Conservation (phyloP, 495 filamentous ascomycete genomes). For the Saxispiralis lemnorum region DNA sequence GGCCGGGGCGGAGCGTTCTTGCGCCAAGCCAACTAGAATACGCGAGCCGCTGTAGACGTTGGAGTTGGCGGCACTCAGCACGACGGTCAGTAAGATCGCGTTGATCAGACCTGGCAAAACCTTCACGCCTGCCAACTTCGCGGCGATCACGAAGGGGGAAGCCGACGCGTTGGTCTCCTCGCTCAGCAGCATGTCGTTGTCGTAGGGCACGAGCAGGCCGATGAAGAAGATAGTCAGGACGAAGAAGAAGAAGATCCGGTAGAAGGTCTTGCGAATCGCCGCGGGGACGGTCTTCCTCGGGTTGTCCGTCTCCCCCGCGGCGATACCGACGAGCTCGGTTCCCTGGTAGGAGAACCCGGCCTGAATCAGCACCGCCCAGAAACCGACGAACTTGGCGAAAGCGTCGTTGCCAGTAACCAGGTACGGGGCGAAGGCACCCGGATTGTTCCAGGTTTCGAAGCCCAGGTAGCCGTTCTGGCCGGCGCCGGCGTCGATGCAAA, state of each 20-base stretch:
- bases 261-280: conserved; percentile 67
- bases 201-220: conserved; percentile 34
- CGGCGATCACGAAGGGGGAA: conserved; percentile 48
- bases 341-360: conserved; percentile 33
- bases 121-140: conserved; percentile 42
- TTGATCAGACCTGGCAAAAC: conserved; percentile 60
- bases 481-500: conserved; percentile 32
- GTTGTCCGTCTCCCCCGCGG: conserved; percentile 63
- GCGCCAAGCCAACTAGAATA: conserved; percentile 53
- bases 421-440: conserved; percentile 37
- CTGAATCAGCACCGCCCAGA: conserved; percentile 23
- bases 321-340: conserved; percentile 56
- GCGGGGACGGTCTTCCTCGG: conserved; percentile 60
- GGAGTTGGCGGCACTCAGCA: conserved; percentile 55
- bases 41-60: conserved; percentile 70
- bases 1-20: conserved; percentile 44
- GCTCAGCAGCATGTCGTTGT: conserved; percentile 23
- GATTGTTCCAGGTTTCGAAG: conserved; percentile 39
- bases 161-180: conserved; percentile 42
- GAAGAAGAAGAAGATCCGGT: conserved; percentile 76
- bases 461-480: conserved; percentile 40
- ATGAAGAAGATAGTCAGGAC: conserved; percentile 36
- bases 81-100: conserved; percentile 50
- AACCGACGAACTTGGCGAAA: conserved; percentile 21
- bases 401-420: conserved; percentile 10